These are phyloP conservation scores for Podospora conica DNA, from an alignment of 495 filamentous ascomycete species.

Conservation along the genomic window DNA sequence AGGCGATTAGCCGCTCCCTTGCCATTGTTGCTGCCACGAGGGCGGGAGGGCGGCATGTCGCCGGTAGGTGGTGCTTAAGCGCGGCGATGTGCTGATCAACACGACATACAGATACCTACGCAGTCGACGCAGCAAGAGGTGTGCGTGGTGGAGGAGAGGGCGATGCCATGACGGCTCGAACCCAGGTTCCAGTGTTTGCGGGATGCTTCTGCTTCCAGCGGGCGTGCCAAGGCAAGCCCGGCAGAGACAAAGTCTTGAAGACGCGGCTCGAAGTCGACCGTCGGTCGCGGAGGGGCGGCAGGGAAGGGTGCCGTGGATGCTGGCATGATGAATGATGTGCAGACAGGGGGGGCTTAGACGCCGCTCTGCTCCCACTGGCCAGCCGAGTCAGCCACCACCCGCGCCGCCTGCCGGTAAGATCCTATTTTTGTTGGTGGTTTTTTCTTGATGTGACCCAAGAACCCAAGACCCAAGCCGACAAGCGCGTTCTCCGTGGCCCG, in stretches of 20 bases:
- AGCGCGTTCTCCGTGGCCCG: background rate
- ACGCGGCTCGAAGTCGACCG: background rate
- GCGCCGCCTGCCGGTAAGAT: constrained; percentile 22
- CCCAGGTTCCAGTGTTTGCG: background rate
- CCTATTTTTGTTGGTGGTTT: constrained; percentile 20
- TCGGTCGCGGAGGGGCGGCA: background rate
- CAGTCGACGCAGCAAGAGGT: no score
- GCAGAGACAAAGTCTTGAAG: background rate
- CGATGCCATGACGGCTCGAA: background rate
- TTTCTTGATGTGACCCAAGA: background rate
- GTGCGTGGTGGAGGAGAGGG: background rate
- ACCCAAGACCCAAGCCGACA: background rate
- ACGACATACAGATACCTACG: background rate
- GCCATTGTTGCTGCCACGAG: background rate
- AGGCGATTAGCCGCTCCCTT: background rate
- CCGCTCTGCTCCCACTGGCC: constrained; percentile 13
- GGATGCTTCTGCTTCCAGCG: background rate
- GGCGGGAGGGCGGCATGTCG: background rate
- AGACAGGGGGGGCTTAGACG: constrained; percentile 16
- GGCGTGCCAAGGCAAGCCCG: background rate
- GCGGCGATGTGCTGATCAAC: background rate
- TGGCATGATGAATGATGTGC: constrained; percentile 8
- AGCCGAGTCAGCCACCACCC: constrained; percentile 10
- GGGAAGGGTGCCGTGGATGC: no score
- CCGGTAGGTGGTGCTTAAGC: background rate